These are phyloP conservation scores for Cutaneotrichosporon mucoides DNA, from an alignment of 1,284 basidiomycete species.

Conservation along the genomic window DNA sequence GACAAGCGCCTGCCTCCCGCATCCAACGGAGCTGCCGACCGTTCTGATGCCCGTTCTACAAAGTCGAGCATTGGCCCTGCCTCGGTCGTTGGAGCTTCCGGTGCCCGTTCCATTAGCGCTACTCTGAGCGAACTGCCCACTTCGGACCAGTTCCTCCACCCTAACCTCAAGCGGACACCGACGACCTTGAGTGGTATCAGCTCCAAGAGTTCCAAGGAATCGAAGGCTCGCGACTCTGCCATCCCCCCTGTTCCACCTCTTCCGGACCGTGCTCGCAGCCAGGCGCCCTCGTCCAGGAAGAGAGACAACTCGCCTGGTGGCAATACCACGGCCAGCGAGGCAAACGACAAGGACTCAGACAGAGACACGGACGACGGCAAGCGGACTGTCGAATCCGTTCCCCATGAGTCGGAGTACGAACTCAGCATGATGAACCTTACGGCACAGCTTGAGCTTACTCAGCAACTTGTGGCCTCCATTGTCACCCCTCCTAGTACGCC, in stretches of 20 bases:
- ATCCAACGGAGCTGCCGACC: background rate
- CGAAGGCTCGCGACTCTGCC: background rate
- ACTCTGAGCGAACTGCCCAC: constrained; percentile 29
- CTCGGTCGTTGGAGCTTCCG: background rate
- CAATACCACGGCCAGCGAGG: constrained; percentile 19
- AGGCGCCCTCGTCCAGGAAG: background rate
- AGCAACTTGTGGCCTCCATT: constrained; percentile 62
- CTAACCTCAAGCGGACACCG: constrained; percentile 43
- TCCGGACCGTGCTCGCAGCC: background rate
- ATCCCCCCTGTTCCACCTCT: background rate
- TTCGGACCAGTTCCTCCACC: constrained; percentile 38
- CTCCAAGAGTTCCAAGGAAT: background rate
- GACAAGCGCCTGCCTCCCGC: background rate
- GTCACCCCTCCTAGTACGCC: constrained; percentile 43
- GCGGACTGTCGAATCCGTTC: constrained; percentile 50
- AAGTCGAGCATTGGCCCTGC: constrained; percentile 1
- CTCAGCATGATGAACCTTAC: constrained; percentile 69
- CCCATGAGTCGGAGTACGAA: constrained; percentile 65
- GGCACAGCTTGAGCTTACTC: constrained; percentile 73
- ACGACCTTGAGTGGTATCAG: constrained; percentile 51
- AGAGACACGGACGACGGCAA: constrained; percentile 1
- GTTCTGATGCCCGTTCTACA: constrained; percentile 11
- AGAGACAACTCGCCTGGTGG: constrained; percentile 14
- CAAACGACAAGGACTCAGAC: constrained; percentile 2
- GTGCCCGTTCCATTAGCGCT: constrained; percentile 8